Conservation (phyloP, 1,284 basidiomycete species). For the Exobasidium rhododendri region DNA sequence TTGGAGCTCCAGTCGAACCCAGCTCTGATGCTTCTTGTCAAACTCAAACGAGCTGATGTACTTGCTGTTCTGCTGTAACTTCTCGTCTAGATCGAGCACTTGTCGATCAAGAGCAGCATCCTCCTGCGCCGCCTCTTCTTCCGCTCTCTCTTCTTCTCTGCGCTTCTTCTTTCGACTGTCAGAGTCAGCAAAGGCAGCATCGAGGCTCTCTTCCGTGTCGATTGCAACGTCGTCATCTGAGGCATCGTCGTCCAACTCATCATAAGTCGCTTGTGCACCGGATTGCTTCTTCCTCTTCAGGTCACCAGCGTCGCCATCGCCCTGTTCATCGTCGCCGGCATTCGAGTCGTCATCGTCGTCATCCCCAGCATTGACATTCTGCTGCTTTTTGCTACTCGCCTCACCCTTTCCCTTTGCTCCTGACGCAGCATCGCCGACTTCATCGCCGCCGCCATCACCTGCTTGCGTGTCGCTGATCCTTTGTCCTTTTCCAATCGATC, state of each 20-base stretch:
- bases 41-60: constrained; percentile 70
- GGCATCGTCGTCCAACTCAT: constrained; percentile 61
- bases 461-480: constrained; percentile 63
- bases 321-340: constrained; percentile 30
- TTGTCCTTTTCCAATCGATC: constrained; percentile 67
- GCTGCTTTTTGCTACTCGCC: constrained; percentile 21
- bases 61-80: constrained; percentile 60
- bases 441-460: constrained; percentile 52
- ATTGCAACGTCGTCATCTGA: constrained; percentile 25
- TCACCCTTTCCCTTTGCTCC: constrained; percentile 11
- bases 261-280: constrained; percentile 72
- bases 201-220: constrained; percentile 17
- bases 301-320: constrained; percentile 72
- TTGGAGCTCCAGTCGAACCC: constrained; percentile 51
- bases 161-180: constrained; percentile 45
- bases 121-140: constrained; percentile 30
- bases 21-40: constrained; percentile 61
- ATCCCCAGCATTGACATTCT: constrained; percentile 28
- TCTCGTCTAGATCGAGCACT: constrained; percentile 56
- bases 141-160: constrained; percentile 1
- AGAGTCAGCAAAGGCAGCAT: constrained; percentile 21
- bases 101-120: constrained; percentile 50
- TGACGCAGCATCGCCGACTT: constrained; percentile 13
- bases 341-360: constrained; percentile 42
- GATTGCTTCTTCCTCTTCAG: constrained; percentile 65